Base-by-base conservation (phyloP, 2,329 filamentous ascomycete species). In the Zymoseptoria ardabiliae region DNA sequence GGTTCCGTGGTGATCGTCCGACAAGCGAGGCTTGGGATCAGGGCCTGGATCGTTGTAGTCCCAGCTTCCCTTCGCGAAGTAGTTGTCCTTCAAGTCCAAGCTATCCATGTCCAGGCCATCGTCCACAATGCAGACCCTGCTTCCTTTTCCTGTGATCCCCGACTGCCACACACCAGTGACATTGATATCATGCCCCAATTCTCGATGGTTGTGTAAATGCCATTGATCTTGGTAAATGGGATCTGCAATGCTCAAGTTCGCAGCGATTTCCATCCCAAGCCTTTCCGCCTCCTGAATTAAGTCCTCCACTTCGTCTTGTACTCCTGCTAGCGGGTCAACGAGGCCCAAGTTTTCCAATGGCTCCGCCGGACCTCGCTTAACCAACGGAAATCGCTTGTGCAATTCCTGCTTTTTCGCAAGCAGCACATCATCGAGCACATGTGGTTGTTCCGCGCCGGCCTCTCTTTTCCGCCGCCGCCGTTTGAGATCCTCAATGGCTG, bases 51-150 rank as follows among this genome's bases (percentile, higher is more conserved):
- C 91, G 74, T 99, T 99, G 79, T 96, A 99, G 75, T 99, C 94
- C 76, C 89, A 97, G 2, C 93, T 97, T 23, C 94, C 94, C 59
- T 85, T 85, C 1, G 91, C 88, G 71, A 93, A 97, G 76, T 97
- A 99, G 73, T 99, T 99, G 68, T 85, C 88, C 73, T 89, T 92
- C 52, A 99, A 78, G 72, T 99, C 94, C 23, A 90, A 82, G 77
- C 92, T 97, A 76, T 96, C 85, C 88, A 99, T 94, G 71, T 99
- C 94, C 65, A 99, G 75, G 0, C 94, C 94, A 75, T 99, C 94
- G 70, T 99, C 94, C 3, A 99, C 90, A 66, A 99, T 94, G 57
- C 93, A 93, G 2, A 96, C 91, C 1, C 90, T 96, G 19, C 89
- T 83, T 62, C 93, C 93, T 68, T 90, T 85, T 57, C 94, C 94